A percentile compares a stretch with the other conserved stretches of the same genome.
phyloP scores from a whole-genome alignment of 345 rosid species.

The Arabis alpina region DNA sequence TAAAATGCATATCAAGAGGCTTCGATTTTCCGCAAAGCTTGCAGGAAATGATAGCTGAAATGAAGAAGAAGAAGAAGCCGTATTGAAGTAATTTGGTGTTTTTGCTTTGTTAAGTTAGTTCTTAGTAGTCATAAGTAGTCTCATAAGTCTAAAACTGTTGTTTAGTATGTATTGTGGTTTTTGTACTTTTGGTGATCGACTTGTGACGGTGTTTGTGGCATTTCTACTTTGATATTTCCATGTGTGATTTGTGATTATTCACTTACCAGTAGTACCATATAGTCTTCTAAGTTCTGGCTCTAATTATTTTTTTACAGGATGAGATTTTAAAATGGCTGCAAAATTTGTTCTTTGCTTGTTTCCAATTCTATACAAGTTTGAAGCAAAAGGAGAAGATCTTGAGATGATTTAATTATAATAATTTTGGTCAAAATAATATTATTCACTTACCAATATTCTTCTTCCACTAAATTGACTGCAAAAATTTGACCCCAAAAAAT shows the following conservation, averaged over 20 bases:
- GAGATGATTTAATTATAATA: no score
- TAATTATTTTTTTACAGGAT: no score
- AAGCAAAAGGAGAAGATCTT: no score
- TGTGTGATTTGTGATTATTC: neutral
- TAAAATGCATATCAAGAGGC: conserved; percentile 22
- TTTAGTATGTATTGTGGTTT: neutral
- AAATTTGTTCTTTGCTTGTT: no score
- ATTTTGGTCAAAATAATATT: no score
- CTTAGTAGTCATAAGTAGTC: neutral
- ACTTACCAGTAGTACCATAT: neutral
- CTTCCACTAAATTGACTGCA: no score
- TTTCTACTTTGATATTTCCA: neutral
- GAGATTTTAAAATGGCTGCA: no score
- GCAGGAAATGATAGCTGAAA: conserved; percentile 19
- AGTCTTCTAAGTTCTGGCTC: no score
- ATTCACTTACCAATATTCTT: no score
- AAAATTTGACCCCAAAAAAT: no score
- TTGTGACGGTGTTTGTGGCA: neutral
- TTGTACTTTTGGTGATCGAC: neutral
- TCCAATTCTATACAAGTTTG: no score
- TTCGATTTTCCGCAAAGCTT: conserved; percentile 22
- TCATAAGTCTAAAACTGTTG: neutral
- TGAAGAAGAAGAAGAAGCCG: neutral
- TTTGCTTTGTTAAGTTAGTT: neutral
- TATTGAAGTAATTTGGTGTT: conserved; percentile 9